Evolutionary conservation across 768 basidiomycete genomes (phyloP).

Genomic region (Exidia glandulosa): DNA sequence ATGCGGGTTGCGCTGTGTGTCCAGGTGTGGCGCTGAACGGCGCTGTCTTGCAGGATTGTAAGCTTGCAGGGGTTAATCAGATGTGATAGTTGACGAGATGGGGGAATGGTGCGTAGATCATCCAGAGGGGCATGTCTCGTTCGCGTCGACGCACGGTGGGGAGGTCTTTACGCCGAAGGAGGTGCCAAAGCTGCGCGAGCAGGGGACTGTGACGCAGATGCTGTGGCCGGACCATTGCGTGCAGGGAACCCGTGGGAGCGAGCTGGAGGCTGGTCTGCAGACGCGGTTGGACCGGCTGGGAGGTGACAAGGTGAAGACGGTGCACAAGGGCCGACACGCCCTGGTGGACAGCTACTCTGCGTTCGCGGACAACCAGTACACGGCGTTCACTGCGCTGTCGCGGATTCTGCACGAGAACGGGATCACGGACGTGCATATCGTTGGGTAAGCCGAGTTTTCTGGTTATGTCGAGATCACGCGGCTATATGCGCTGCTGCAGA

Average conservation of each 20-base stretch:
- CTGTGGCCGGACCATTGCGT: constrained; percentile 82
- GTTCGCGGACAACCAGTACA: constrained; percentile 50
- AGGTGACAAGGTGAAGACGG: constrained; percentile 10
- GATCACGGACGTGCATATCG: constrained; percentile 50
- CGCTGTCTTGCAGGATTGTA: constrained; percentile 20
- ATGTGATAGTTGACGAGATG: not conserved
- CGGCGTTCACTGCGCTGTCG: constrained; percentile 37
- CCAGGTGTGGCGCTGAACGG: not conserved
- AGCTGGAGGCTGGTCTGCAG: constrained; percentile 46
- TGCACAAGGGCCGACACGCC: constrained; percentile 37
- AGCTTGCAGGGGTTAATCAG: not conserved
- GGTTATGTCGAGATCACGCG: not conserved
- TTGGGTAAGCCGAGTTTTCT: constrained; percentile 26
- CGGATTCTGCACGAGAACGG: constrained; percentile 26
- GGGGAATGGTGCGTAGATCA: constrained; percentile 17
- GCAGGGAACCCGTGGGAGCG: constrained; percentile 43
- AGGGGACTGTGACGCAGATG: constrained; percentile 33
- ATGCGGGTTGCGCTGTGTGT: not conserved
- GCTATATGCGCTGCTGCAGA: not conserved
- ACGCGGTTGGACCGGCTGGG: constrained; percentile 29
- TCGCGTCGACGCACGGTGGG: constrained; percentile 41
- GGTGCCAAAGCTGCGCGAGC: constrained; percentile 14
- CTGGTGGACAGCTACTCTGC: constrained; percentile 75
- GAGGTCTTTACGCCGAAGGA: constrained; percentile 29
- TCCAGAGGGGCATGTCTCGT: constrained; percentile 52